Evolutionary conservation across 2,329 filamentous ascomycete genomes (phyloP).

Genomic region (Teratosphaeria viscida): DNA sequence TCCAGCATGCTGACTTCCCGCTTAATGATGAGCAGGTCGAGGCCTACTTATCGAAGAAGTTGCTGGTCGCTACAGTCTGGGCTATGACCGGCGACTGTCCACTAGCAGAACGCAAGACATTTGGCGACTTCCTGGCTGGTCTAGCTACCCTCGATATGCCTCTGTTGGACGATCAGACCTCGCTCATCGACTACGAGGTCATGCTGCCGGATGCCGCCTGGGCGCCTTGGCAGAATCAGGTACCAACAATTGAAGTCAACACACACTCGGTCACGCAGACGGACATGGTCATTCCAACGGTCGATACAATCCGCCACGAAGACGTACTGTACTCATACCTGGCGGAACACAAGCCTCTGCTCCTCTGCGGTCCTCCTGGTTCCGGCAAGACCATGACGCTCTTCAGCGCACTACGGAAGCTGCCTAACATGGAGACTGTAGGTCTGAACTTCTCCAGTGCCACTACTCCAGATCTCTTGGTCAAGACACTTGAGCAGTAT

Average conservation of each 20-base stretch:
- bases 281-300: slow-evolving; percentile 93
- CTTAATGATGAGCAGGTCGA: slow-evolving; percentile 85
- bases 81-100: slow-evolving; percentile 93
- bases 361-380: slow-evolving; percentile 93
- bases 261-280: slow-evolving; percentile 97
- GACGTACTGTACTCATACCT: slow-evolving; percentile 99
- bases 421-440: slow-evolving; percentile 98
- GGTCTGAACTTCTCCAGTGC: slow-evolving; percentile 99
- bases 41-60: slow-evolving; percentile 82
- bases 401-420: slow-evolving; percentile 90
- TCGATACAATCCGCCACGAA: slow-evolving; percentile 95
- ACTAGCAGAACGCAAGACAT: slow-evolving; percentile 72
- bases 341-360: slow-evolving; percentile 91
- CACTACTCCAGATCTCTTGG: slow-evolving; percentile 90
- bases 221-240: slow-evolving; percentile 88
- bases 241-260: slow-evolving; percentile 91
- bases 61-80: slow-evolving; percentile 88
- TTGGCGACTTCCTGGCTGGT: slow-evolving; percentile 73
- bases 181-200: slow-evolving; percentile 93
- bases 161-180: slow-evolving; percentile 59
- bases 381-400: slow-evolving; percentile 99
- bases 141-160: slow-evolving; percentile 82
- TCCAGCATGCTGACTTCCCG: slow-evolving; percentile 87
- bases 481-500: slow-evolving; percentile 99
- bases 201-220: slow-evolving; percentile 78